Evolutionary conservation across 208 protist genomes (phyloP), one percentile per base, ranked within the genome.

Genomic region (Jaenimonas drosophilae): DNA sequence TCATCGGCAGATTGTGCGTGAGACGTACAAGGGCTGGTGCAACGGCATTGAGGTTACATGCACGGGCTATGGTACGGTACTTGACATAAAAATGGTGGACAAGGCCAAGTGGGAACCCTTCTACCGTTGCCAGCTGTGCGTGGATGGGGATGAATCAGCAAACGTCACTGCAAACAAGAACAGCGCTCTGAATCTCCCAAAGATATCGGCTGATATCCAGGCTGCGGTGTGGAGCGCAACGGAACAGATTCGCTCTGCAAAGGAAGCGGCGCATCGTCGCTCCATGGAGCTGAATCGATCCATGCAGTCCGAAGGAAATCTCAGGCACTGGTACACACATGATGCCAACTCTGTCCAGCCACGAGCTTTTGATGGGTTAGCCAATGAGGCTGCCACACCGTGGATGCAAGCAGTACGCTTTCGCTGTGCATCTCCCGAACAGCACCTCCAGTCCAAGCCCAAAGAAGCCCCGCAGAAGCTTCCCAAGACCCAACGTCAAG

Each of bases 381-480:
- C 63, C 43, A 38, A 70, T 20, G 67, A 88, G 28, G 27, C 53
- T 16, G 76, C 68, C 3, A 88, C 84, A 28, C 64, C 70, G 51
- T 87, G 79, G 74, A 84, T 92, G 78, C 72, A 85, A 58, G 69
- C 65, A 4, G 71, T 86, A 38, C 73, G 74, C 25, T 83, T 75
- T 51, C 79, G 76, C 31, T n/a, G n/a, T n/a, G n/a, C n/a, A n/a
- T n/a, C n/a, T n/a, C n/a, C n/a, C n/a, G n/a, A n/a, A n/a, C n/a
- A n/a, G n/a, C n/a, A n/a, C n/a, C n/a, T n/a, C n/a, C n/a, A n/a
- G n/a, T n/a, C n/a, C n/a, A 60, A 72, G 20, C 37, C 54, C 12
- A 51, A 68, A 11, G 21, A 9, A 2, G 6, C 16, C 5, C 12
- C 3, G 19, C 20, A 36, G 25, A 19, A 24, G 21, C 20, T 52